Evolutionary conservation across 768 basidiomycete species (phyloP).

Genomic region (Boletus rubescentipes): DNA sequence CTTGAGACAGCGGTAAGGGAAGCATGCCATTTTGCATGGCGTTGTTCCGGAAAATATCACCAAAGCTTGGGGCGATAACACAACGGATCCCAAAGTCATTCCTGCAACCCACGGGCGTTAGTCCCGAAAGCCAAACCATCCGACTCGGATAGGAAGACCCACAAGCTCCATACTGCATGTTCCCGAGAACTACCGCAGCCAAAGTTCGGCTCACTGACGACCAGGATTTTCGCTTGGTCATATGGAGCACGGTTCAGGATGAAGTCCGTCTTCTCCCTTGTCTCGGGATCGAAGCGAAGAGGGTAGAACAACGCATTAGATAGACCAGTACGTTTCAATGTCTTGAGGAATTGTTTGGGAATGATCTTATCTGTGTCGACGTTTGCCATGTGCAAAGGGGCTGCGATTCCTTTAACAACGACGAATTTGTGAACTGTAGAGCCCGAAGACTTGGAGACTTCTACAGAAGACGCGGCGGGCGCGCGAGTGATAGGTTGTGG

Average conservation of each 20-base stretch:
- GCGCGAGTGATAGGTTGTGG: constrained; percentile 39
- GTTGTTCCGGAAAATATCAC: constrained; percentile 88
- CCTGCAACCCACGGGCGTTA: constrained; percentile 34
- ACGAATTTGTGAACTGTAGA: constrained; percentile 62
- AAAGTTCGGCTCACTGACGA: constrained; percentile 87
- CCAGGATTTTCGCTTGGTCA: constrained; percentile 71
- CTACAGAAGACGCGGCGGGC: constrained; percentile 28
- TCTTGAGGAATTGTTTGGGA: constrained; percentile 92
- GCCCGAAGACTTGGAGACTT: constrained; percentile 43
- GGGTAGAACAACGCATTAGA: constrained; percentile 81
- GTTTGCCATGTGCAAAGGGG: constrained; percentile 78
- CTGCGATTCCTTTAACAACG: constrained; percentile 70
- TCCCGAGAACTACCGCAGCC: constrained; percentile 90
- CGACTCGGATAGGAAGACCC: constrained; percentile 30
- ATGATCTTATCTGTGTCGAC: constrained; percentile 95
- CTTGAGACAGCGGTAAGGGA: constrained; percentile 67
- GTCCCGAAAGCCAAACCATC: not conserved
- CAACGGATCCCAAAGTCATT: constrained; percentile 90
- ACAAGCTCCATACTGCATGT: constrained; percentile 89
- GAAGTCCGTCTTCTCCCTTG: constrained; percentile 81
- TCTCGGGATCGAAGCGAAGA: constrained; percentile 74
- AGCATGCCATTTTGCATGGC: constrained; percentile 95
- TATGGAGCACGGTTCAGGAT: constrained; percentile 81
- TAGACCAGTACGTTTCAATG: constrained; percentile 85
- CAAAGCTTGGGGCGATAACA: constrained; percentile 85